Evolutionary conservation across 1,284 basidiomycete species (phyloP), one percentile per base, ranked within the genome.

Genomic region (Mycena citricolor): DNA sequence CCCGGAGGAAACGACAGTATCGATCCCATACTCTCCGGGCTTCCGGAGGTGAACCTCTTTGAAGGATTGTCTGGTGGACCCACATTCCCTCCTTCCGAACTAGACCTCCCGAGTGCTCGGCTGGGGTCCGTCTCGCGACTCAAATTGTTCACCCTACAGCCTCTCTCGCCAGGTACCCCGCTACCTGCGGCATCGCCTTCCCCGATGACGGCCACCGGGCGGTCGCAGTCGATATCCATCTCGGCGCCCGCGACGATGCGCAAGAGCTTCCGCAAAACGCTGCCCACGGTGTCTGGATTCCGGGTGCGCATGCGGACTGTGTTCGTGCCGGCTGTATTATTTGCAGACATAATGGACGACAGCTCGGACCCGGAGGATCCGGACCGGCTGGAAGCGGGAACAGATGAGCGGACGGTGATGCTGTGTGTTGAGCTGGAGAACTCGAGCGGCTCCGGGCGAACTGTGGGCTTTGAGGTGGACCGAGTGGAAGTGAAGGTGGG

Each of bases 381-480:
- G 11, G 73, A 79, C 48, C 63, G 74, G 44, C 62, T 74, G 29
- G 81, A 84, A 57, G 84, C 86, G 0, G 86, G 83, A 6, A 83
- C 79, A 47, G 85, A 84, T 40, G 90, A 93, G 61, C 75, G 85
- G 29, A 90, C 89, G 0, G 82, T 94, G 19, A 81, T 93, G 10
- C 77, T 94, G 10, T 90, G 87, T 52, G 81, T 94, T 7, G 88
- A 97, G 60, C 71, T 95, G 39, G 87, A 91, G 63, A 88, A 91
- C 65, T 73, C 78, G 5, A 77, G 73, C 8, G 79, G 83, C 32
- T 70, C 77, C 6, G 75, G 73, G 8, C 54, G 66, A n/a, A 61
- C 67, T 2, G 68, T 77, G 33, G 80, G 81, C 1, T 93, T 91
- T 57, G 71, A 81, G 42, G 76, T 94, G 3, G 83, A 90, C 54